Base-by-base conservation (phyloP, 495 filamentous ascomycete species). In the Trichocladium uniseriatum region DNA sequence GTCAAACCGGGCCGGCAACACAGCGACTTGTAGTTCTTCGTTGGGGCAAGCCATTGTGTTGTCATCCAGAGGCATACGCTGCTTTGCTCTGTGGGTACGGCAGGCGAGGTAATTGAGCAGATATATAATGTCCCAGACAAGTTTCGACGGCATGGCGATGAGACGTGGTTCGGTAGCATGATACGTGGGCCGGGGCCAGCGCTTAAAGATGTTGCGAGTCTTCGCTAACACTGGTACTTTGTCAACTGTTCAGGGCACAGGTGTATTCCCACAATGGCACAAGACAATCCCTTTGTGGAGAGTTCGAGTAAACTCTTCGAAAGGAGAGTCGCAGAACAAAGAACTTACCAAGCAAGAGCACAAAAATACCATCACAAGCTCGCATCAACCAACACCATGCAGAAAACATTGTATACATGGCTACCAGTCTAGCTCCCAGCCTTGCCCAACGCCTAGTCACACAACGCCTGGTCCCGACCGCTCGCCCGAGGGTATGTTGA, bases 391-490 rank as follows among this genome's bases (percentile, higher is more conserved):
- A 8, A 10, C 31, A 32, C 31, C 31, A 32, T 11, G 4, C 20
- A 38, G 13, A 44, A 55, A 54, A 19, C 15, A 48, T 55, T 48
- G 22, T 38, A 32, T 51, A 47, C 39, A 51, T 49, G 51, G 57
- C 43, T 58, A 50, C 53, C 48, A 37, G 49, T 58, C 53, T 61
- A 63, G 45, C 50, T 57, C 49, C 54, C 39, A 36, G 21, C 48
- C 42, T 45, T 43, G 24, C 57, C 54, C 34, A 66, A 66, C 59
- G 59, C 61, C 56, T 64, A 59, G 38, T 66, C 59, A 60, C 63
- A 66, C 63, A 66, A 58, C 38, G 51, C 46, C 46, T 38, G 45
- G 39, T 15, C 34, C 43, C 11, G 32, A 41, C 28, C 32, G 46
- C 37, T 42, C 48, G 41, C 35, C 51, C 48, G 43, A 42, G 41